phyloP scores from a whole-genome alignment of 768 basidiomycete genomes.

The Krasilnikovozyma curviuscula region DNA sequence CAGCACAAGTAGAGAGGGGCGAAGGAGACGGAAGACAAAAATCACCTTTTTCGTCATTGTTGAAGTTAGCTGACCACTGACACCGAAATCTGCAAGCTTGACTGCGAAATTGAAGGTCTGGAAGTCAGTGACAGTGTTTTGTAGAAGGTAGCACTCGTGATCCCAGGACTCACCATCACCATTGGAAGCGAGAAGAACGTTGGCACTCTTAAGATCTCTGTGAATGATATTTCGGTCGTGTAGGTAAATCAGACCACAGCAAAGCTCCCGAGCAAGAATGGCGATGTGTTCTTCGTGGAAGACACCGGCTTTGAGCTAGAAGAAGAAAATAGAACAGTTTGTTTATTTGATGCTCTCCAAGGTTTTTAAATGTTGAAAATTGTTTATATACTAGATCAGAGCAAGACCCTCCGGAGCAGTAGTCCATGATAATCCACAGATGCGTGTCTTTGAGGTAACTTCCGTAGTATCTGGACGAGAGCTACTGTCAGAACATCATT shows the following conservation, averaged over 20 bases:
- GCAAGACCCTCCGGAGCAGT: slow-evolving; percentile 94
- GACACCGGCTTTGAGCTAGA: slow-evolving; percentile 90
- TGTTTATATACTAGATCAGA: slow-evolving; percentile 57
- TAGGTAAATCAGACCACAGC: slow-evolving; percentile 82
- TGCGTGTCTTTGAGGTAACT: slow-evolving; percentile 87
- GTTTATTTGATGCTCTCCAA: background rate
- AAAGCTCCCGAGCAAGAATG: slow-evolving; percentile 78
- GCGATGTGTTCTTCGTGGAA: slow-evolving; percentile 98
- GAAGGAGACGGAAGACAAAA: background rate
- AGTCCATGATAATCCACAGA: slow-evolving; percentile 96
- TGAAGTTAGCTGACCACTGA: slow-evolving; percentile 70
- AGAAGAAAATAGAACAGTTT: background rate
- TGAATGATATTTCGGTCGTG: slow-evolving; percentile 93
- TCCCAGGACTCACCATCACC: slow-evolving; percentile 38
- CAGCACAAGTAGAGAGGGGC: background rate
- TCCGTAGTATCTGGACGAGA: slow-evolving; percentile 59
- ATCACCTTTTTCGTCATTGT: slow-evolving; percentile 28
- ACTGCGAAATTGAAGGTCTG: slow-evolving; percentile 30
- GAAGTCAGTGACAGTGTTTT: slow-evolving; percentile 11
- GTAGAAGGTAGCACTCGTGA: background rate
- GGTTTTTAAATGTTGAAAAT: slow-evolving; percentile 11
- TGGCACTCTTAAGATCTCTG: slow-evolving; percentile 99
- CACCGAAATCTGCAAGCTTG: slow-evolving; percentile 95
- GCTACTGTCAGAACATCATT: background rate
- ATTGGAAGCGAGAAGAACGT: slow-evolving; percentile 73